Base-by-base conservation (phyloP, 2,329 filamentous ascomycete genomes). In the Clonostachys rhizophaga region DNA sequence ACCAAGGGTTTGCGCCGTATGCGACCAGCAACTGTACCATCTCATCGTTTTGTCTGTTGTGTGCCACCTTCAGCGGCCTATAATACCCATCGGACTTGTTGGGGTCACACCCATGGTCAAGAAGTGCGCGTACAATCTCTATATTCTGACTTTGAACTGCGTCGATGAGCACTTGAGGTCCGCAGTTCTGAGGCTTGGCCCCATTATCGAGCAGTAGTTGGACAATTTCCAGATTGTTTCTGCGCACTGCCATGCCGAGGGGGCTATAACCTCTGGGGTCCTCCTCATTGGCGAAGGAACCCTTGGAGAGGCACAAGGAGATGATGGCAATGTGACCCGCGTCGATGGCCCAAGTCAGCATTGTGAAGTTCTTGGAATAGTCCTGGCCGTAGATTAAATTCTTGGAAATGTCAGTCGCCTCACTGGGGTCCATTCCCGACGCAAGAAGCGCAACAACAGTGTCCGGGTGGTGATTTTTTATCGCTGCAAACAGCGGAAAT, bases 401-500 rank as follows among this genome's bases (percentile, higher is more conserved):
- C 36, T 17, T 14, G 14, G 36, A 39, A 17, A 17, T 39, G 11
- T 35, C 24, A 18, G 40, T 40, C 12, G 30, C 37, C 16, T 14
- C n/a, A 9, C 40, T 41, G 34, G 35, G n/a, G 14, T 17, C 16
- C 16, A 42, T 18, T 13, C 9, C 13, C 17, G 37, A 36, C 5
- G 40, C 42, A 3, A 47, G 34, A 13, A 47, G 46, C 9, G 40
- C 41, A 5, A 16, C 40, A 37, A 44, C 16, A 13, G 20, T 10
- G 13, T 39, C 34, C 9, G 30, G 39, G 18, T 43, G 7, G 6
- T 18, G 20, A 9, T 34, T 30, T 14, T 30, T 42, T 2, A 43
- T 14, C 13, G 46, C 46, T 13, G 46, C 46, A 13, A 39, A 43
- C 11, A 47, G 14, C 17, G 46, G 46, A 20, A 17, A 39, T 17